Base-by-base conservation (phyloP, 176 grass and related monocot species). In the Bromus sterilis region DNA sequence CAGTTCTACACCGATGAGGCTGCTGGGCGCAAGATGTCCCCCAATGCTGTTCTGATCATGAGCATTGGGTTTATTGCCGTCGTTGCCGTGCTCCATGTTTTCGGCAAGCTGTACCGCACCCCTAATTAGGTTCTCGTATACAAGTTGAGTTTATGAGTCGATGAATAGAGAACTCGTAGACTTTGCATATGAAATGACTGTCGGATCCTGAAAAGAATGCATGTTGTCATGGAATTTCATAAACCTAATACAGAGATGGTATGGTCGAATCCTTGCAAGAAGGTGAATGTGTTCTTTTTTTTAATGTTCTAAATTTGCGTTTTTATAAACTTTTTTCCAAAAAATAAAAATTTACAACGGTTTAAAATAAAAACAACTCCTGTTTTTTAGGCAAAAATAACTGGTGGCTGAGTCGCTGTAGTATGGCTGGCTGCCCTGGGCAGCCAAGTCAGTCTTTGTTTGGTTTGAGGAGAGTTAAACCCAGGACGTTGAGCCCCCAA, bases 41-140 rank as follows among this genome's bases (percentile, higher is more conserved):
- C 93, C 4, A 98, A 95, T 14, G 53, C 96, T 15, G 96, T 93
- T 48, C 91, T 95, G 79, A 91, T 95, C 66, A 99, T 95, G 93
- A 99, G 93, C 76, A 86, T 99, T 32, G 96, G 93, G 28, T 99
- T 99, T 64, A 91, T 99, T 49, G 91, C 88, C 1, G 66, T 95
- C 0, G 96, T 99, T 34, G 93, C 89, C 16, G 78, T 93, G 81
- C 82, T 95, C 9, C 96, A 99, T 89, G 91, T 95, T 42, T 93
- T 89, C 4, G 91, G 96, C 56, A 95, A 99, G 87, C 85, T 99
- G 26, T 93, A 99, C 68, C 83, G 78, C 64, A 88, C 80, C 3
- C 8, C 86, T 18, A 78, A 86, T 39, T 92, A 92, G 74, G 61
- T 25, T 90, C 26, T 36, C 55, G 7, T 40, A 30, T 40, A 23